These are phyloP conservation scores for Phytophthora brassicae DNA, from an alignment of 352 stramenopile species.

Conservation along the genomic window DNA sequence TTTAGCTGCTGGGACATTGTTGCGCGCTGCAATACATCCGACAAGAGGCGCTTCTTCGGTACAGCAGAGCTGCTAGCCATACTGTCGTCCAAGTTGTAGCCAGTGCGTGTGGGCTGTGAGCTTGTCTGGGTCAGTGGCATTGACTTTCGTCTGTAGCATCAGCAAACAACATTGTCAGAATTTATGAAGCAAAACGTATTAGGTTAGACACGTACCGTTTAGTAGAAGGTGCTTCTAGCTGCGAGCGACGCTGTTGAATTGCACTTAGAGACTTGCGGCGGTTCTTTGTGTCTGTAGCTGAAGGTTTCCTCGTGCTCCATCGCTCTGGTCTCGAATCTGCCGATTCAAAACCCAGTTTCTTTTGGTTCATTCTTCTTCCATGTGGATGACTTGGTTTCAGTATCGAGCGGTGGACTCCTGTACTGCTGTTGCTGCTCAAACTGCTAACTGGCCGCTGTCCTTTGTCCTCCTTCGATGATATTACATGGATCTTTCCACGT, in stretches of 20 bases:
- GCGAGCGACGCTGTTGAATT: constrained; percentile 30
- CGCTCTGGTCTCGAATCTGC: constrained; percentile 49
- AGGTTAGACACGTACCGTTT: constrained; percentile 20
- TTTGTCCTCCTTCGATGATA: constrained; percentile 1
- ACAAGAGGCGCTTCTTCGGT: constrained; percentile 39
- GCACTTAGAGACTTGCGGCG: constrained; percentile 40
- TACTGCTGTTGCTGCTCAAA: not conserved
- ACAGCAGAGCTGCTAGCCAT: not conserved
- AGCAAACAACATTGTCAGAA: constrained; percentile 4
- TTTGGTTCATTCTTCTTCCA: not conserved
- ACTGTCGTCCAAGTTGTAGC: constrained; percentile 12
- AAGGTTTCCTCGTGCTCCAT: constrained; percentile 39
- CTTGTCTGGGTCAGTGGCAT: constrained; percentile 15
- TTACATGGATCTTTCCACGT: not conserved
- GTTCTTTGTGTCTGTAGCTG: constrained; percentile 33
- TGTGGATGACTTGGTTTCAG: constrained; percentile 17
- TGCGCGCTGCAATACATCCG: constrained; percentile 60
- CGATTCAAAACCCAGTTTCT: constrained; percentile 46
- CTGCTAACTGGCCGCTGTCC: not conserved
- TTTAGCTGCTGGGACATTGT: constrained; percentile 57
- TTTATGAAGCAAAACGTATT: not conserved
- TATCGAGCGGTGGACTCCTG: constrained; percentile 13
- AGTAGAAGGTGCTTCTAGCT: constrained; percentile 24
- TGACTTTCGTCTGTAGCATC: constrained; percentile 27
- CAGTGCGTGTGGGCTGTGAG: constrained; percentile 4